Conservation (phyloP, 2,329 filamentous ascomycete species). For the Fusarium euwallaceae region DNA sequence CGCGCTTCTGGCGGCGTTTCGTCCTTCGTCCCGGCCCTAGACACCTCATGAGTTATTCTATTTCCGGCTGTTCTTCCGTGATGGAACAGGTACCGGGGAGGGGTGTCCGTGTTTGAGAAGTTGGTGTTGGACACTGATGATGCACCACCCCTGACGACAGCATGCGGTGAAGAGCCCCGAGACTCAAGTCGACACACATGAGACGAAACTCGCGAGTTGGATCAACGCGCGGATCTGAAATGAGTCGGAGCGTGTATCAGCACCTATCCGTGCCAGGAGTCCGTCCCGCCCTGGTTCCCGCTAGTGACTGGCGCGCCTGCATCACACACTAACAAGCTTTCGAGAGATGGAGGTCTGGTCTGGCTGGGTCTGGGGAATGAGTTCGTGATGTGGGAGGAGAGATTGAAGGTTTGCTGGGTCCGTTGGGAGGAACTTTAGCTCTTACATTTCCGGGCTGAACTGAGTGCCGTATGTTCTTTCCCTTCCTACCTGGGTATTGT, state of each 20-base stretch:
- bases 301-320: conserved; percentile 27
- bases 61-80: conserved; percentile 34
- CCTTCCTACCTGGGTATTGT: not conserved
- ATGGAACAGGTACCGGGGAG: conserved; percentile 19
- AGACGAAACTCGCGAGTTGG: conserved; percentile 44
- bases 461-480: not conserved
- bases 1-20: conserved; percentile 41
- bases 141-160: conserved; percentile 21
- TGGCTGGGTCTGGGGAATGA: conserved; percentile 27
- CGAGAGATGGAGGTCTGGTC: conserved; percentile 10
- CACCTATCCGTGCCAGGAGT: conserved; percentile 32
- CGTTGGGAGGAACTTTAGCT: not conserved
- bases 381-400: conserved; percentile 20
- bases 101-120: conserved; percentile 37
- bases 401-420: conserved; percentile 20
- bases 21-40: conserved; percentile 37
- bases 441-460: not conserved
- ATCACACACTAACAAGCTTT: conserved; percentile 18
- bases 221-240: conserved; percentile 41
- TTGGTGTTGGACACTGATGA: conserved; percentile 32
- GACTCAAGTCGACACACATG: conserved; percentile 38
- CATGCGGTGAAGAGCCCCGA: conserved; percentile 24
- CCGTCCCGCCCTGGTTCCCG: conserved; percentile 16
- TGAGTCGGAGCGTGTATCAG: conserved; percentile 45
- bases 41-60: conserved; percentile 31